Conservation (phyloP, 139 green algal genomes). For the Chlorella vulgaris region DNA sequence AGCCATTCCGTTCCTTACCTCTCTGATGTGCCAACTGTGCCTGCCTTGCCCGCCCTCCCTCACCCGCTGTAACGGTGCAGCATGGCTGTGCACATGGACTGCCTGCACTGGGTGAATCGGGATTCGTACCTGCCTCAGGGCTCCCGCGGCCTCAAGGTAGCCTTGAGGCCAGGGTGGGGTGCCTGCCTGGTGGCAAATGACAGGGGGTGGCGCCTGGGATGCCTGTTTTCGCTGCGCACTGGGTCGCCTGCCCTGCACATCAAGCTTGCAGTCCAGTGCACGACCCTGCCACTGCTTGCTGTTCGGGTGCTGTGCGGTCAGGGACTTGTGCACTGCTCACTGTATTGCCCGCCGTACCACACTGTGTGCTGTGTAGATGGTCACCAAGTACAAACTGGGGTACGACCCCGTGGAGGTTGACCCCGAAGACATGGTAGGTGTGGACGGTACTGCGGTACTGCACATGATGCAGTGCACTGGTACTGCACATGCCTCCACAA, state of each 20-base stretch:
- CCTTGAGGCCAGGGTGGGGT: background rate
- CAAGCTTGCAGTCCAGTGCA: too few species aligned
- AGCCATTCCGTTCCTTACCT: background rate
- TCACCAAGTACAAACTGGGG: conserved; percentile 97
- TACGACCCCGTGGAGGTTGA: conserved; percentile 97
- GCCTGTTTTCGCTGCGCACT: too few species aligned
- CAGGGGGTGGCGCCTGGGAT: too few species aligned
- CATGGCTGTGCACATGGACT: conserved; percentile 94
- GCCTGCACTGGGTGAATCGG: conserved; percentile 96
- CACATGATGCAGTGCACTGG: background rate
- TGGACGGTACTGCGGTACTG: too few species aligned
- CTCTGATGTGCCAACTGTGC: background rate
- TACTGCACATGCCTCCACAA: too few species aligned
- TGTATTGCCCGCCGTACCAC: background rate
- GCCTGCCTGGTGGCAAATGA: background rate
- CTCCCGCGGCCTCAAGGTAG: conserved; percentile 88
- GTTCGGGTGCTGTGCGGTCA: background rate
- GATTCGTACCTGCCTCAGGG: conserved; percentile 98
- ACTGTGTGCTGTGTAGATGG: conserved; percentile 62
- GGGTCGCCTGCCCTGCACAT: too few species aligned
- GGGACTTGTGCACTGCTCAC: background rate
- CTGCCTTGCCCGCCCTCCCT: conserved; percentile 11
- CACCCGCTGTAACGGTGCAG: conserved; percentile 25
- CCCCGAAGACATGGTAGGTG: conserved; percentile 95
- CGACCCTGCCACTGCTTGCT: too few species aligned